Evolutionary conservation across 148 eudicot genomes (phyloP).

Genomic region (Suaeda aralocaspica): DNA sequence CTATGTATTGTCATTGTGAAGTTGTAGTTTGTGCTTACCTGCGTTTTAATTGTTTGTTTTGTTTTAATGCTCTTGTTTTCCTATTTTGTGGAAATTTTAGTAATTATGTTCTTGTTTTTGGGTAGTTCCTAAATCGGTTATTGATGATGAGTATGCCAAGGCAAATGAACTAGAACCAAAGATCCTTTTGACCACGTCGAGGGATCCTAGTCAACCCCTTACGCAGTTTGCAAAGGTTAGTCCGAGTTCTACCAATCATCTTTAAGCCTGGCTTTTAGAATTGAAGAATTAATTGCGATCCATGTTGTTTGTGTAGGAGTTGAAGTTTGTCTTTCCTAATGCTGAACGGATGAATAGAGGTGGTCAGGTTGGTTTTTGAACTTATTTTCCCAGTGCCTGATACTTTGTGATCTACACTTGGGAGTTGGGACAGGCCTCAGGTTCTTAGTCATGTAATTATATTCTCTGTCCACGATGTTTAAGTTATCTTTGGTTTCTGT

Average conservation of each 20-base stretch:
- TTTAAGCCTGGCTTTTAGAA: background rate
- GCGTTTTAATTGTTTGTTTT: background rate
- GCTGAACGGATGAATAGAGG: constrained; percentile 91
- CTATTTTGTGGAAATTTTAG: background rate
- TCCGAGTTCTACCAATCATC: background rate
- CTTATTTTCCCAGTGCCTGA: background rate
- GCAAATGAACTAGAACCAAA: constrained; percentile 85
- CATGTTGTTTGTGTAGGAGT: constrained; percentile 46
- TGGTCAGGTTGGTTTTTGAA: constrained; percentile 64
- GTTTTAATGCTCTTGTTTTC: background rate
- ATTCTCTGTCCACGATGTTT: background rate
- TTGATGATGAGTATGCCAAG: constrained; percentile 91
- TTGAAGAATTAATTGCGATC: background rate
- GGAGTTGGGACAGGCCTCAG: background rate
- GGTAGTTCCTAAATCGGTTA: constrained; percentile 71
- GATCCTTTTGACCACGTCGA: constrained; percentile 84
- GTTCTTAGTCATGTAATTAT: background rate
- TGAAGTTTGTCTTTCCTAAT: constrained; percentile 91
- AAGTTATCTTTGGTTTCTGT: background rate
- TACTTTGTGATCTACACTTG: background rate
- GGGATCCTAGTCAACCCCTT: constrained; percentile 95
- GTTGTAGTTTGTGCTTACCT: background rate
- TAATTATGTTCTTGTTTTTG: background rate
- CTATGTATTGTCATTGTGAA: background rate
- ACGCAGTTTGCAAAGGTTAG: constrained; percentile 85